phyloP scores from a whole-genome alignment of 2,329 filamentous ascomycete genomes.

The Cytospora chrysosperma region DNA sequence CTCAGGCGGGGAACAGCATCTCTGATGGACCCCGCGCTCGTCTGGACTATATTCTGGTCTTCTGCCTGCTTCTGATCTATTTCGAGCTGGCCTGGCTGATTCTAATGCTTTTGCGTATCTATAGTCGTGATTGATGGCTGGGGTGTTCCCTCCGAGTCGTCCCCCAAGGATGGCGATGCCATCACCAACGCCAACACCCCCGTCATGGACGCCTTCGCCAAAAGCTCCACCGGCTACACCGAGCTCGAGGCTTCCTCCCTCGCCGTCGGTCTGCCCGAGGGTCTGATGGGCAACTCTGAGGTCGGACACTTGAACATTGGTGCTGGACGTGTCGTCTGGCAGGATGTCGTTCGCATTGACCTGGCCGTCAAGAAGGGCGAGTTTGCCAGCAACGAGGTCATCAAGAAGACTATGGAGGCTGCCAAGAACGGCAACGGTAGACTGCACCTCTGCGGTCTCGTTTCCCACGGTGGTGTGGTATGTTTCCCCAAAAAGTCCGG shows the following conservation, averaged over 20 bases:
- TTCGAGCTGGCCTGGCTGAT: constrained; percentile 61
- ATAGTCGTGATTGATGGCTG: constrained; percentile 98
- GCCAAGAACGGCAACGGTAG: constrained; percentile 88
- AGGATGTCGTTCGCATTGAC: constrained; percentile 96
- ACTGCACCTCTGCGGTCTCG: constrained; percentile 85
- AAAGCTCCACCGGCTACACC: constrained; percentile 79
- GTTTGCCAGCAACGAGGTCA: constrained; percentile 71
- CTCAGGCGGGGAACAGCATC: neutral
- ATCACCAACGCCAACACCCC: constrained; percentile 92
- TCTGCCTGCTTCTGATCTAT: constrained; percentile 54
- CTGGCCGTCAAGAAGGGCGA: constrained; percentile 84
- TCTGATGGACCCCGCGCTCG: constrained; percentile 21
- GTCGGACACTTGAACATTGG: constrained; percentile 99
- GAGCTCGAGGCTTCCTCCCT: constrained; percentile 94
- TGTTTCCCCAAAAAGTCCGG: constrained; percentile 30
- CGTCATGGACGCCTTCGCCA: constrained; percentile 88
- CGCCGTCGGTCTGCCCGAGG: constrained; percentile 92
- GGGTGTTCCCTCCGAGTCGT: constrained; percentile 80
- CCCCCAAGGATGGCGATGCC: constrained; percentile 87
- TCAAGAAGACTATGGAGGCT: constrained; percentile 72
- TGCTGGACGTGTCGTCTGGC: constrained; percentile 96
- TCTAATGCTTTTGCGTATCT: constrained; percentile 49
- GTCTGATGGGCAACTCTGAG: constrained; percentile 98
- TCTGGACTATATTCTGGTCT: constrained; percentile 42
- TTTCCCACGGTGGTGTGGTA: constrained; percentile 92